These are phyloP conservation scores for Psilocybe cyanescens DNA, from an alignment of 768 basidiomycete species.

Conservation along the genomic window DNA sequence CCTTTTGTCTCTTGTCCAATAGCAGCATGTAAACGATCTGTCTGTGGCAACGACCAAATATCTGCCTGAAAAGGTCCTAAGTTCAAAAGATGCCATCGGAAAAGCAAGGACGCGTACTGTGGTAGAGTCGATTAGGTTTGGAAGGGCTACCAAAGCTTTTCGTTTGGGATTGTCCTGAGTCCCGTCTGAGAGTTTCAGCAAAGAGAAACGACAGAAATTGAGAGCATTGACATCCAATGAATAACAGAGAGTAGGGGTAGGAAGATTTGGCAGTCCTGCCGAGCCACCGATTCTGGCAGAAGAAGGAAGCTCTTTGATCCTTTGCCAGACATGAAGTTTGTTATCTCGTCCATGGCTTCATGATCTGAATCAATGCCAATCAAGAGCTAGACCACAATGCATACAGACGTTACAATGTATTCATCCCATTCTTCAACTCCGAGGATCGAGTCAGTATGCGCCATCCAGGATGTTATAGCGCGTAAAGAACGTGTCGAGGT, in stretches of 20 bases:
- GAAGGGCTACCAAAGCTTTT: constrained; percentile 72
- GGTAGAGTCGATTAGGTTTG: constrained; percentile 88
- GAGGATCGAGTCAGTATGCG: constrained; percentile 79
- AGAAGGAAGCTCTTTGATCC: constrained; percentile 46
- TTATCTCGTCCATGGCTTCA: constrained; percentile 85
- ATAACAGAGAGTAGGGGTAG: constrained; percentile 56
- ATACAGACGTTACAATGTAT: constrained; percentile 76
- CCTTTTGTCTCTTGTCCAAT: constrained; percentile 62
- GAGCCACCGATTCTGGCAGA: constrained; percentile 57
- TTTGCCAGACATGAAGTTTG: constrained; percentile 77
- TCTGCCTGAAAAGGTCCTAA: constrained; percentile 64
- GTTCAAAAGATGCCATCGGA: neutral
- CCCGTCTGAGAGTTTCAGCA: constrained; percentile 39
- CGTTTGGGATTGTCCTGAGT: constrained; percentile 11
- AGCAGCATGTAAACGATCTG: constrained; percentile 79
- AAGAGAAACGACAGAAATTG: constrained; percentile 90
- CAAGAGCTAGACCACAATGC: constrained; percentile 5
- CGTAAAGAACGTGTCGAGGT: constrained; percentile 80
- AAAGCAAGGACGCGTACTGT: constrained; percentile 47
- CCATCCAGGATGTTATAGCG: constrained; percentile 73
- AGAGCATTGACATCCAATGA: constrained; percentile 91
- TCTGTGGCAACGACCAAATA: constrained; percentile 78
- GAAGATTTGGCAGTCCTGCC: constrained; percentile 53
- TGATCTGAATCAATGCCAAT: constrained; percentile 2
- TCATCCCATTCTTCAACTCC: constrained; percentile 77